Evolutionary conservation across 2,329 filamentous ascomycete species (phyloP).

Genomic region (Beauveria varroae): DNA sequence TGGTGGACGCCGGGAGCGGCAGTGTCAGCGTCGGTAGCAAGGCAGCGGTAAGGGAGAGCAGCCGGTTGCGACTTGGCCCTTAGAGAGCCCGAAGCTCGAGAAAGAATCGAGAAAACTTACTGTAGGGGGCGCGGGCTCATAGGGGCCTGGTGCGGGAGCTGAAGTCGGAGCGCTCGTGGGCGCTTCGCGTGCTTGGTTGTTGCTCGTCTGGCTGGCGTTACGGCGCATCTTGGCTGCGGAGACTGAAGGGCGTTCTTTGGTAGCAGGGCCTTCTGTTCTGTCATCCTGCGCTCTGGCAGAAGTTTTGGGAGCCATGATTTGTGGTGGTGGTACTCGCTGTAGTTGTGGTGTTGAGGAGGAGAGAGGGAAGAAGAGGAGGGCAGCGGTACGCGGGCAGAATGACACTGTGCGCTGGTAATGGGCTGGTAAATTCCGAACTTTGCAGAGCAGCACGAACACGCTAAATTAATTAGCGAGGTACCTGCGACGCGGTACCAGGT

Average conservation of each 20-base stretch:
- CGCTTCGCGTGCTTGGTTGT: constrained; percentile 37
- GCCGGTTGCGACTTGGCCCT: constrained; percentile 5
- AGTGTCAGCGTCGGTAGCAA: neutral
- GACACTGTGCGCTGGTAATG: neutral
- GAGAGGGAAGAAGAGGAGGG: neutral
- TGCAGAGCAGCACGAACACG: no score
- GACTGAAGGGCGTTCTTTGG: constrained; percentile 39
- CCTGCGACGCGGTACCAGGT: no score
- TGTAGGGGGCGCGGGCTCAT: constrained; percentile 25
- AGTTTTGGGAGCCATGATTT: constrained; percentile 39
- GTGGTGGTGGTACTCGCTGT: neutral
- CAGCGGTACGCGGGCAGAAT: neutral
- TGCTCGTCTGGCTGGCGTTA: constrained; percentile 43
- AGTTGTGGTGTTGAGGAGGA: neutral
- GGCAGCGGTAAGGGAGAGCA: neutral
- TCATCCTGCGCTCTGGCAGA: constrained; percentile 39
- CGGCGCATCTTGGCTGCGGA: constrained; percentile 49
- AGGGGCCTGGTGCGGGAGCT: constrained; percentile 21
- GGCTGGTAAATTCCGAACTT: no score
- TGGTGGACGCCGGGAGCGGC: constrained; percentile 20
- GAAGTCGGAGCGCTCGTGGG: constrained; percentile 30
- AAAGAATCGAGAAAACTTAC: constrained; percentile 20
- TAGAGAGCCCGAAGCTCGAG: constrained; percentile 8
- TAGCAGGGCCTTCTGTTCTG: constrained; percentile 32
- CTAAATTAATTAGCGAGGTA: no score